Evolutionary conservation across 257 asterid genomes (phyloP).

Genomic region (Solanum appendiculatum): DNA sequence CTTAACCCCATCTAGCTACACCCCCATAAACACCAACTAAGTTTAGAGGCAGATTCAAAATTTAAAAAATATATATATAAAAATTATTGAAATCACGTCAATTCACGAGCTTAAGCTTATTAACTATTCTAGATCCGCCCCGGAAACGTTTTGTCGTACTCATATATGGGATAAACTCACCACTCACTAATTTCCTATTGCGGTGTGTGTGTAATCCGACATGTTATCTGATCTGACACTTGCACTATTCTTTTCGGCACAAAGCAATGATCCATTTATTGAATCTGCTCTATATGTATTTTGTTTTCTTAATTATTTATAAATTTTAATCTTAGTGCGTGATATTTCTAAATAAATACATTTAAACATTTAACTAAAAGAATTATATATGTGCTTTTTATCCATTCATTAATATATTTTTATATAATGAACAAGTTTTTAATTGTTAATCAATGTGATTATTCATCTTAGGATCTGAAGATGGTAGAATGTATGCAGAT

Average conservation of each 20-base stretch:
- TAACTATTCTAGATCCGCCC: fast-evolving
- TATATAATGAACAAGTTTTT: neutral
- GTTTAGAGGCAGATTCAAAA: too few relatives aligned
- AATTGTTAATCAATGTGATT: neutral
- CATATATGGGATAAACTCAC: neutral
- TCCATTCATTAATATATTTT: too few relatives aligned
- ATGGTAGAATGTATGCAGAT: neutral
- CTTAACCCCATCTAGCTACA: fast-evolving
- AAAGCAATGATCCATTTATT: neutral
- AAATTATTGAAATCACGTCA: too few relatives aligned
- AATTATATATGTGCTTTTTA: too few relatives aligned
- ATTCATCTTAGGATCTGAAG: neutral
- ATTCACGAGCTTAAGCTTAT: too few relatives aligned
- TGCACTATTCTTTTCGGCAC: neutral
- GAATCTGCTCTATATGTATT: neutral
- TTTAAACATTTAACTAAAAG: neutral
- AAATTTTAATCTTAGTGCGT: neutral
- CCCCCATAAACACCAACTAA: neutral
- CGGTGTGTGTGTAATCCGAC: neutral
- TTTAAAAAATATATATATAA: too few relatives aligned
- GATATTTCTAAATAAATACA: neutral
- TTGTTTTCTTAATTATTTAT: neutral
- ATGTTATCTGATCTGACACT: neutral
- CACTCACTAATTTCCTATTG: neutral
- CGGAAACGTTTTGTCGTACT: neutral